Conservation (phyloP, 768 basidiomycete species). For the Leccinum arenicola region DNA sequence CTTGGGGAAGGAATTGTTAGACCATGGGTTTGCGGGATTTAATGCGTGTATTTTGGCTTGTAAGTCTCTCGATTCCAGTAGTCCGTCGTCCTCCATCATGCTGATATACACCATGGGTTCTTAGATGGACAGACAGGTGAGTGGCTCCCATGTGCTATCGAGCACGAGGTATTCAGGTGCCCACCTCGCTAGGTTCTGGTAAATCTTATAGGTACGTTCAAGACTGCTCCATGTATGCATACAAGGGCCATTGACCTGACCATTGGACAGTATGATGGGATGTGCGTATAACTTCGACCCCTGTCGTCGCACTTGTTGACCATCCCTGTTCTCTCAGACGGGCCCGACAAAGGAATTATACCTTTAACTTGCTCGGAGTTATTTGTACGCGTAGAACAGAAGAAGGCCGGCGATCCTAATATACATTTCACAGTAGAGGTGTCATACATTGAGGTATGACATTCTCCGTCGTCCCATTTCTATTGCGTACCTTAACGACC, state of each 20-base stretch:
- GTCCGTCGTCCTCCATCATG: neutral
- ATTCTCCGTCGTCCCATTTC: neutral
- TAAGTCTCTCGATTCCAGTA: constrained; percentile 47
- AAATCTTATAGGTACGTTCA: constrained; percentile 82
- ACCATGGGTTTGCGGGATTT: constrained; percentile 95
- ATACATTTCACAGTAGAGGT: constrained; percentile 91
- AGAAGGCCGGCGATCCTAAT: constrained; percentile 61
- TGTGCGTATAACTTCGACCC: constrained; percentile 52
- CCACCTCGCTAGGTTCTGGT: constrained; percentile 62
- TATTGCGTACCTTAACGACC: neutral
- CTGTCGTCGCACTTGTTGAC: constrained; percentile 6
- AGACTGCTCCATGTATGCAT: constrained; percentile 1
- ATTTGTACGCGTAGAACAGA: constrained; percentile 75
- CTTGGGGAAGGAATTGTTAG: constrained; percentile 88
- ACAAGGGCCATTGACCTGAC: constrained; percentile 5
- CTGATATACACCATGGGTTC: neutral
- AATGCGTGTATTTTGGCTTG: constrained; percentile 99
- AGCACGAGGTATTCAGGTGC: constrained; percentile 5
- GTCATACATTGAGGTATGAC: constrained; percentile 88
- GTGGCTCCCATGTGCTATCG: constrained; percentile 22
- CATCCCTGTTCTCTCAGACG: constrained; percentile 51
- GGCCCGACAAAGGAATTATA: constrained; percentile 95
- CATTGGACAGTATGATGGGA: constrained; percentile 80
- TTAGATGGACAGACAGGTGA: constrained; percentile 83
- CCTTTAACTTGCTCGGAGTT: constrained; percentile 93